Evolutionary conservation across 2,329 filamentous ascomycete species (phyloP), one percentile per base, ranked within the genome.

Genomic region (Sporothrix inflata): DNA sequence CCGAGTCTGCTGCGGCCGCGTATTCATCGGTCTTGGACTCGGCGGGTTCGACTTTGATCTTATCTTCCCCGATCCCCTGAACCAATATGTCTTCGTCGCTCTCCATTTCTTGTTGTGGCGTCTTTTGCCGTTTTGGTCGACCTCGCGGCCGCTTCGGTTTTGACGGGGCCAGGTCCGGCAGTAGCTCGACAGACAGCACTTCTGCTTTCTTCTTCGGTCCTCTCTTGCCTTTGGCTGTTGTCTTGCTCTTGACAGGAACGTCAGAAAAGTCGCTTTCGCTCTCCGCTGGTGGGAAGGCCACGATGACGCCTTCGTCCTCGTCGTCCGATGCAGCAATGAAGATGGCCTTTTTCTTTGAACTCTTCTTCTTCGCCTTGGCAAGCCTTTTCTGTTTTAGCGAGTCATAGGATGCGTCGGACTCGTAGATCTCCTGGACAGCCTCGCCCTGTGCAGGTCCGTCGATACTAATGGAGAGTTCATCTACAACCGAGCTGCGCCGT

Each of bases 191-290:
- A 1, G 21, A 38, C 27, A 60, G 19, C 24, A 45, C 38, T 24
- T 45, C 34, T 24, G 38, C 24, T 21, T 38, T 72, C 47, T 69
- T 61, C n/a, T 60, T 73, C n/a, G 84, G 79, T 4, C 84, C 84
- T 67, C 84, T 79, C 73, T 69, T 67, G 49, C 80, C 83, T 71
- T 78, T 78, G 12, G 21, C 12, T n/a, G 27, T n/a, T 3, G 60
- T 7, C 21, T 71, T 53, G 30, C 57, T 51, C n/a, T 70, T 51
- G 27, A 11, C n/a, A 4, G 12, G 27, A 7, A 14, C 45, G 30
- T 30, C 69, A 8, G 57, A 40, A 14, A 51, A 34, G 45, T 63
- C 55, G 42, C 42, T 70, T 12, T 70, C 42, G 7, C 38, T 57
- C n/a, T 57, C 66, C 7, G 34, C 66, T 5, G 30, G 51, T 12